Conservation (phyloP, 139 green algal species). For the Chlamydomonas sphaeroides region DNA sequence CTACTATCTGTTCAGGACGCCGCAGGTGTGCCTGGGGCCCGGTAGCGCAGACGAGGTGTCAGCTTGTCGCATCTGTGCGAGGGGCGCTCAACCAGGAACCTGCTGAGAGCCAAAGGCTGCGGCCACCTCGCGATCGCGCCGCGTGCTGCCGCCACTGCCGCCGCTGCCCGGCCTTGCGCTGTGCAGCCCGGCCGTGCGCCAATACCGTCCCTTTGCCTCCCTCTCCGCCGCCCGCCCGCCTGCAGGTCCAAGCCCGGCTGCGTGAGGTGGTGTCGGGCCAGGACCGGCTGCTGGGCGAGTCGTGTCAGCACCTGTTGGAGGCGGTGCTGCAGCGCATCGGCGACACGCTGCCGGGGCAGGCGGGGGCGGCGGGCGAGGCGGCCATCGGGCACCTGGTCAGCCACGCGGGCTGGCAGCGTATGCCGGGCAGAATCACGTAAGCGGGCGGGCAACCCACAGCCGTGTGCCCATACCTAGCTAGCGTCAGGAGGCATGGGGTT, state of each 20-base stretch:
- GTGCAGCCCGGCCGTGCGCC: background rate
- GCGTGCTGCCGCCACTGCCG: background rate
- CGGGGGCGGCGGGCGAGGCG: background rate
- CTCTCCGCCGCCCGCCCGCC: background rate
- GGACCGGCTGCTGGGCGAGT: constrained; percentile 11
- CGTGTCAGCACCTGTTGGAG: constrained; percentile 22
- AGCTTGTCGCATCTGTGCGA: background rate
- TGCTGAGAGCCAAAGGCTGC: background rate
- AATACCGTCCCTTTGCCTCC: too few relatives aligned
- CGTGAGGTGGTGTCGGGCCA: background rate
- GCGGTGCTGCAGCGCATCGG: constrained; percentile 15
- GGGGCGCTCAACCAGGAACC: background rate
- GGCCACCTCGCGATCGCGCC: background rate
- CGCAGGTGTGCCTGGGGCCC: background rate
- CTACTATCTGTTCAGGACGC: constrained; percentile 11
- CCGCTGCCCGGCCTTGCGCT: too few relatives aligned
- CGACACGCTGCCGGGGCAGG: background rate
- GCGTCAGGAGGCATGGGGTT: too few relatives aligned
- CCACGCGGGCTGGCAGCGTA: background rate
- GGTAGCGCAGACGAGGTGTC: background rate
- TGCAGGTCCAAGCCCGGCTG: constrained; percentile 28
- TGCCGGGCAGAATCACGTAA: constrained; percentile 9
- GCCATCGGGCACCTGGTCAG: constrained; percentile 2
- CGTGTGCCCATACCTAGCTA: too few relatives aligned
- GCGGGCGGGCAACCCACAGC: too few relatives aligned